Evolutionary conservation across 1,139 yeast species (phyloP), one percentile per base, ranked within the genome.

Genomic region (Hyphopichia burtonii): DNA sequence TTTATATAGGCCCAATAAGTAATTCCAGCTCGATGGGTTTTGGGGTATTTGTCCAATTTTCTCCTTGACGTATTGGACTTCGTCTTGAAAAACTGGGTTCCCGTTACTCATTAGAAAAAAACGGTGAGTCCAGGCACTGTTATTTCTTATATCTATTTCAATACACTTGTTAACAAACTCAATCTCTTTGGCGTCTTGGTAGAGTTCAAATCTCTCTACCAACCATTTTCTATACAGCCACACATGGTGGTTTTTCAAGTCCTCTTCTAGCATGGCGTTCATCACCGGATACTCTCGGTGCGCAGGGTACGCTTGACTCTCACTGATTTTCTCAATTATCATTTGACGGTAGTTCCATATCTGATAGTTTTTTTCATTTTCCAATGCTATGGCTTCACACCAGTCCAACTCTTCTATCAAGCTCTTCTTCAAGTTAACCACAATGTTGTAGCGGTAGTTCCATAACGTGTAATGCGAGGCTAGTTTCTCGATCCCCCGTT

Each of bases 401-500:
- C 96, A 90, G 37, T 78, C 78, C 33, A 86, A 64, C 55, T 86
- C 94, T 12, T 68, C 65, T 16, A 61, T 55, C 32, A 78, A 53
- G 49, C 70, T 61, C 39, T 66, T 58, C 15, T 65, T 49, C 50
- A 80, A 53, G 47, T 58, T 53, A 36, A 56, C 58, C 36, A 89
- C 62, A 12, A 82, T 80, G 45, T 82, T 74, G 47, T 68, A 80
- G 15, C 98, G 70, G 63, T 86, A 93, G 43, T 76, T 75, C 98
- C 99, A 93, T 1, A 84, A 84, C 0, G 96, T 86, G 59, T 93
- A 93, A 62, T 91, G 97, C 0, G 97, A 96, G 0, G 98, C 93
- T 40, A 88, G 82, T 46, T 77, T 56, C 14, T 68, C 77, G 42
- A 94, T 83, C 3, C 86, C 84, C 31, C 66, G 62, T 22, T 76